Conservation (phyloP, 352 stramenopile species). For the Globisporangium spinosum region DNA sequence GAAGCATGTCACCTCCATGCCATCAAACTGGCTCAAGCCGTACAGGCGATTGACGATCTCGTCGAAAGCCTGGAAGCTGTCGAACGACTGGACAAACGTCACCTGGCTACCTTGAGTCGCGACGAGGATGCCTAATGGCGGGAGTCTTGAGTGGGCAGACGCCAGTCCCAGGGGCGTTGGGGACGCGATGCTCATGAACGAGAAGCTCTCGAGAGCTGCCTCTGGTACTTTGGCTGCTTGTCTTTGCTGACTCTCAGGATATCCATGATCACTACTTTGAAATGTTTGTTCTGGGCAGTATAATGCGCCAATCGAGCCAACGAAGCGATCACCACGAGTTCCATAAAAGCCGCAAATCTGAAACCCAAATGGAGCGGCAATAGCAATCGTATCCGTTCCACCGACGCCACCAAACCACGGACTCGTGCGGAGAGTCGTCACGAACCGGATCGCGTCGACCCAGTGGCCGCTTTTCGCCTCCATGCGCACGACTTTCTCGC, state of each 20-base stretch:
- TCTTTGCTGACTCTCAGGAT: not conserved
- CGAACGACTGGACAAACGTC: conserved; percentile 32
- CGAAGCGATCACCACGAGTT: conserved; percentile 26
- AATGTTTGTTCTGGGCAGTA: conserved; percentile 16
- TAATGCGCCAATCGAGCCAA: conserved; percentile 34
- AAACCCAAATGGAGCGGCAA: conserved; percentile 28
- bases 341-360: conserved; percentile 43
- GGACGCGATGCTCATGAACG: conserved; percentile 5
- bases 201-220: conserved; percentile 9
- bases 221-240: not conserved
- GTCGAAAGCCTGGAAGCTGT: conserved; percentile 27
- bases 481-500: conserved; percentile 36
- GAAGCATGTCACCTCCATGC: conserved; percentile 39
- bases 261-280: not conserved
- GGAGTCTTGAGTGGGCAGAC: not conserved
- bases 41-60: conserved; percentile 29
- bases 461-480: conserved; percentile 48
- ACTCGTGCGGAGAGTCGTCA: conserved; percentile 39
- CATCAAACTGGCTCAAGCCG: conserved; percentile 8
- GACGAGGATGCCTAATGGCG: conserved; percentile 23
- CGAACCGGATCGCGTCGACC: conserved; percentile 47
- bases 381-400: conserved; percentile 20
- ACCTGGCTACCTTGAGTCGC: conserved; percentile 15
- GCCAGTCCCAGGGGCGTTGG: too few relatives aligned
- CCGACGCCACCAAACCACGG: conserved; percentile 46